Base-by-base conservation (phyloP, 768 basidiomycete genomes). In the Boletus huronensis region DNA sequence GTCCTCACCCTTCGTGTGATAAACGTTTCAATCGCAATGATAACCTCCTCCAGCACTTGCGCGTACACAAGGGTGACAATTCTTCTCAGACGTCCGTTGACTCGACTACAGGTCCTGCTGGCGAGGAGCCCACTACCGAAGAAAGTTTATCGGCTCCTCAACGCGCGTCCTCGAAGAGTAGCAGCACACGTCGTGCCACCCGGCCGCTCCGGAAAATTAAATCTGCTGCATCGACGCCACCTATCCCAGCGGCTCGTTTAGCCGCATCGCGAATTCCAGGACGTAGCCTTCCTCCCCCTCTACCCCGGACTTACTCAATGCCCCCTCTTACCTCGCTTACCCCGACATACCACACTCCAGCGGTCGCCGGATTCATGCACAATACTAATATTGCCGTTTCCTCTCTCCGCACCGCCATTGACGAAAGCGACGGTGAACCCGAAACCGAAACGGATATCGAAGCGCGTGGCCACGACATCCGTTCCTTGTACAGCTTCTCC, bases 1-100 rank as follows among this genome's bases (percentile, higher is more conserved):
- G 89, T 70, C 79, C 84, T 26, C 79, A 80, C 63, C 77, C 82
- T 4, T 66, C 74, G 29, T 92, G 89, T 71, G 81, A 80, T 66
- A 88, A 88, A 66, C 77, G 75, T 60, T 92, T 91, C 67, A 88
- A 87, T 55, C 78, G 89, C 57, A 85, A 86, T 59, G 89, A 91
- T 65, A 91, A 91, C 68, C 79, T 91, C 32, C 77, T 87, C 44
- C 89, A 91, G 69, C 89, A 91, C 62, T 72, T 86, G 67, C 83
- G 85, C 62, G 84, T 89, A 17, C 88, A 90, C 70, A 78, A 79
- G 55, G 71, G 71, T 39, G 70, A 70, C 51, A 71, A 46, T 46
- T 70, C 70, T 44, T 70, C 70, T 25, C 70, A 70, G 58, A 70
- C 70, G 0, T 70, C 70, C 19, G 45, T 67, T 32, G 70, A 70